Evolutionary conservation across 2,329 filamentous ascomycete genomes (phyloP), one percentile per base, ranked within the genome.

Genomic region (Microsporum ferrugineum): DNA sequence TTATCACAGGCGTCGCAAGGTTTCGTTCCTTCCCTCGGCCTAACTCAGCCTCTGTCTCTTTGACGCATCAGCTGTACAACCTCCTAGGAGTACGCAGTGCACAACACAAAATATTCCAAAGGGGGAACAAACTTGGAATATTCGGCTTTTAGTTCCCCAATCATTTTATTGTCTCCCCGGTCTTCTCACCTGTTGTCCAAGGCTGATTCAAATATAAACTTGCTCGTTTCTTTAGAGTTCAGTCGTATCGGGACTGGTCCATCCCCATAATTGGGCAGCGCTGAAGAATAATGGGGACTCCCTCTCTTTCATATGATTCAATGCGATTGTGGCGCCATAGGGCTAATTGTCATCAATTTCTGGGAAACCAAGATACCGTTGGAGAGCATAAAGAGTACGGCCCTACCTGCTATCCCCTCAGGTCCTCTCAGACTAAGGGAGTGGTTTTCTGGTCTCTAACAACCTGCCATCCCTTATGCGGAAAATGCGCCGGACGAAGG

Each of bases 241-340:
- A 55, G 14, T 34, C 51, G 51, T 55, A 31, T 55, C 51, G 51
- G 51, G 36, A 36, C 31, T 12, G 51, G 31, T n/a, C 51, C 51
- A 31, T 31, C 51, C 51, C 31, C n/a, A 55, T 36, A 55, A 55
- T 36, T 55, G 51, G 51, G 51, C 51, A n/a, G 51, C 51, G 51
- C 51, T 34, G 49, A 34, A 31, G 31, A 36, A 34, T 47, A 31
- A n/a, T 43, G 12, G 51, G 6, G n/a, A 31, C 31, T 4, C 31
- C 10, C 8, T 3, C 14, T 38, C 33, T 53, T 36, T 55, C 51
- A 17, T 55, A 55, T 55, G 51, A 36, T 4, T 34, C 29, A 55
- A 55, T 31, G 29, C 10, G 31, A 36, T 36, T 17, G n/a, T 55
- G 31, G 23, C 5, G 14, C 31, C 6, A 55, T 36, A 51, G 43